Conservation (phyloP, 257 asterid species). For the Cynanchum wilfordii region DNA sequence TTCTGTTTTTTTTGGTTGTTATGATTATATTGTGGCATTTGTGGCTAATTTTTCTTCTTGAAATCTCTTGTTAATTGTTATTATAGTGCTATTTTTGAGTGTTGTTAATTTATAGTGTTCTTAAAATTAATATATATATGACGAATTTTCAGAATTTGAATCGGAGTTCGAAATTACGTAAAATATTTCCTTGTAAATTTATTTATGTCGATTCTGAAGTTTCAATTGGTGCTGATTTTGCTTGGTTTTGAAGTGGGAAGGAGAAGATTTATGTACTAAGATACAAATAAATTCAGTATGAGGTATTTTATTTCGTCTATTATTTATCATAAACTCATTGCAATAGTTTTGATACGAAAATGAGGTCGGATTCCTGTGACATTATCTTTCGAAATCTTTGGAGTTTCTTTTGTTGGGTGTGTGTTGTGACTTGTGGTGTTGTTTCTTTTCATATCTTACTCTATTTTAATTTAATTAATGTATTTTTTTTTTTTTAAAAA, state of each 20-base stretch:
- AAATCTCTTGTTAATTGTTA: not conserved
- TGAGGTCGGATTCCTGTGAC: not conserved
- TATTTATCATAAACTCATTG: not conserved
- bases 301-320: too few relatives aligned
- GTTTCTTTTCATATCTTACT: too few relatives aligned
- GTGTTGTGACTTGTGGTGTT: too few relatives aligned
- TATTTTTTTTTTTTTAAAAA: not conserved
- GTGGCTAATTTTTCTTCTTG: not conserved
- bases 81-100: not conserved
- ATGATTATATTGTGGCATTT: not conserved
- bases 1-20: not conserved
- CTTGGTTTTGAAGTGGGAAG: not conserved
- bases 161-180: not conserved
- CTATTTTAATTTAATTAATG: not conserved
- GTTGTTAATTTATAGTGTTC: not conserved
- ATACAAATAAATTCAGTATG: not conserved
- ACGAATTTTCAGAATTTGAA: not conserved
- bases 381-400: not conserved
- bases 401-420: too few relatives aligned
- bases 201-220: not conserved
- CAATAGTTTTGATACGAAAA: not conserved
- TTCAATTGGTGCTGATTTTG: not conserved
- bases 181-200: not conserved
- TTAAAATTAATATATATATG: too few relatives aligned
- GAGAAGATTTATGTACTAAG: not conserved